phyloP scores from a whole-genome alignment of 805 yeast species.

The Candida krabiensis region DNA sequence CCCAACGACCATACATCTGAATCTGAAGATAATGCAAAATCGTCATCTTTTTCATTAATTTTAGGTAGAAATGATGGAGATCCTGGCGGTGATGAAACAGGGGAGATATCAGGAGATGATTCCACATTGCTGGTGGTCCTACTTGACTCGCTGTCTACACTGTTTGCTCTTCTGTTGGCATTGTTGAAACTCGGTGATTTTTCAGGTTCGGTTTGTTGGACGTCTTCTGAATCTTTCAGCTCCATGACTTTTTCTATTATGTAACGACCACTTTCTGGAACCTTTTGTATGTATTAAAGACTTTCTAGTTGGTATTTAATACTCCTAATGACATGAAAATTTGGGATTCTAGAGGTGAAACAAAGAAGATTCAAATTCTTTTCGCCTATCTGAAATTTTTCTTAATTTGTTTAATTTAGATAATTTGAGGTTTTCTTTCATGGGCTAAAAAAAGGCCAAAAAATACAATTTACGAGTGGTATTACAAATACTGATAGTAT shows the following conservation, averaged over 20 bases:
- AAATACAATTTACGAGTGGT: neutral
- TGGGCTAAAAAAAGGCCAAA: too few relatives aligned
- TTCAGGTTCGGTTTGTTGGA: conserved; percentile 6
- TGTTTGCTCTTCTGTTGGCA: too few relatives aligned
- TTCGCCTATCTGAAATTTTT: conserved; percentile 1
- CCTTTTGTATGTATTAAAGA: too few relatives aligned
- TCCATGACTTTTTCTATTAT: neutral
- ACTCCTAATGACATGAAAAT: too few relatives aligned
- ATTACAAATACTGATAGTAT: neutral
- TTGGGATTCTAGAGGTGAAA: too few relatives aligned
- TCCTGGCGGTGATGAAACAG: conserved; percentile 27
- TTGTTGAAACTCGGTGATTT: too few relatives aligned
- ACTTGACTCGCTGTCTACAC: neutral
- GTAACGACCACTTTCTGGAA: neutral
- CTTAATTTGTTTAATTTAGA: conserved; percentile 2
- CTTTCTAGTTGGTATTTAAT: too few relatives aligned
- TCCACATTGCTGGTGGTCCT: conserved; percentile 6
- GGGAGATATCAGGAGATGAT: conserved; percentile 18
- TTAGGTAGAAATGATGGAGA: conserved; percentile 30
- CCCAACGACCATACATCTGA: conserved; percentile 32
- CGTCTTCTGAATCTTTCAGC: conserved; percentile 1
- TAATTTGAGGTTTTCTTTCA: too few relatives aligned
- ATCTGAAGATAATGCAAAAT: conserved; percentile 32
- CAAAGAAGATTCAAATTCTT: too few relatives aligned
- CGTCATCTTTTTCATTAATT: conserved; percentile 29